Evolutionary conservation across 805 yeast species (phyloP).

Genomic region (Wickerhamomyces alni): DNA sequence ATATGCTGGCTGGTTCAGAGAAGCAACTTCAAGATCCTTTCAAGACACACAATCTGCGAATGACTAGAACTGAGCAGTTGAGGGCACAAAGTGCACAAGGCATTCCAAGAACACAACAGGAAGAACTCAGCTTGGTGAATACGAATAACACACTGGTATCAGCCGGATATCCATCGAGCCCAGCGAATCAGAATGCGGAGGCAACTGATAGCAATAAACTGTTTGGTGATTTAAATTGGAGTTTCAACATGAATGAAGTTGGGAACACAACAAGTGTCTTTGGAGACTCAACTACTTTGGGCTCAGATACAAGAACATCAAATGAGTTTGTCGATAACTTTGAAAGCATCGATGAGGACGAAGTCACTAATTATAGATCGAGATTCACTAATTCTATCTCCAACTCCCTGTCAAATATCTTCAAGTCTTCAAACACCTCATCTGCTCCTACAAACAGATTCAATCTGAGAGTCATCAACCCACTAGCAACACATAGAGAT

Average conservation of each 20-base stretch:
- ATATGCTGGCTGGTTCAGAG: too few species aligned
- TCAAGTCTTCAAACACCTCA: conserved; percentile 12
- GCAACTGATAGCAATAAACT: conserved; percentile 4
- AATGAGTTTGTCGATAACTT: conserved; percentile 11
- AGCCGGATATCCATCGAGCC: neutral
- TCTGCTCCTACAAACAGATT: conserved; percentile 17
- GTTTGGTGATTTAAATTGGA: conserved; percentile 12
- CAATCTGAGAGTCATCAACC: conserved; percentile 31
- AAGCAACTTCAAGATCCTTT: too few species aligned
- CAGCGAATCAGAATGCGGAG: neutral
- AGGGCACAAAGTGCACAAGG: too few species aligned
- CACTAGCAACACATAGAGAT: conserved; percentile 22
- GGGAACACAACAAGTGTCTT: conserved; percentile 7
- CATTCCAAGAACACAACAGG: too few species aligned
- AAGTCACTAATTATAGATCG: conserved; percentile 1
- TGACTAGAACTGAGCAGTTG: too few species aligned
- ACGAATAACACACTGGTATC: conserved; percentile 3
- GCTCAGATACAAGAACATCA: conserved; percentile 25
- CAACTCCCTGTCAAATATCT: conserved; percentile 19
- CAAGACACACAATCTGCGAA: too few species aligned
- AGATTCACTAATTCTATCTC: conserved; percentile 15
- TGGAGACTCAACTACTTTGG: conserved; percentile 19
- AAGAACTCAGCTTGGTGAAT: neutral
- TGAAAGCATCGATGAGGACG: conserved; percentile 1
- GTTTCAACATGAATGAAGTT: conserved; percentile 3